Evolutionary conservation across 116 monocot species (phyloP).

Genomic region (Iris pallida): DNA sequence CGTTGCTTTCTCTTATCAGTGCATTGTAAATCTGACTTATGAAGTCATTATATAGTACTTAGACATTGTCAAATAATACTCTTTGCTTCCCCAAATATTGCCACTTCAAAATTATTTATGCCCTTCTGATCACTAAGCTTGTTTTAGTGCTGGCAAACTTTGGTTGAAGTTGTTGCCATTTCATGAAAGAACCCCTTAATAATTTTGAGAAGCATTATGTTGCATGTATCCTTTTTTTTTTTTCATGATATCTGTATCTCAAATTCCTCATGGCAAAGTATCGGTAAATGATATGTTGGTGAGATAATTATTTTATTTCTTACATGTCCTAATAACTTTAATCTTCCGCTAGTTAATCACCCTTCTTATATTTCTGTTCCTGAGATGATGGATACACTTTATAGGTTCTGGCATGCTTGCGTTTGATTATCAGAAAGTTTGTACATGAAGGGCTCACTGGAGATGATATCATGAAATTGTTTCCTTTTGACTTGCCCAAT

Average conservation of each 20-base stretch:
- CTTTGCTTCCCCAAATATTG: too few species aligned
- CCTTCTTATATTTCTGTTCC: not conserved
- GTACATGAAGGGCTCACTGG: conserved; percentile 19
- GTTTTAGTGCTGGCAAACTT: too few species aligned
- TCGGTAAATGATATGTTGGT: not conserved
- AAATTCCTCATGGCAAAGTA: not conserved
- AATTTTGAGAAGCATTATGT: not conserved
- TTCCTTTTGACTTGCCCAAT: conserved; percentile 27
- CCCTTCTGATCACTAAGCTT: too few species aligned
- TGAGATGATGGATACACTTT: not conserved
- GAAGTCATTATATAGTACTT: too few species aligned
- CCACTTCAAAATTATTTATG: too few species aligned
- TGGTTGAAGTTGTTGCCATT: too few species aligned
- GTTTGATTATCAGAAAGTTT: conserved; percentile 44
- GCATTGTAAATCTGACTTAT: too few species aligned
- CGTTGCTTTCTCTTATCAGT: too few species aligned
- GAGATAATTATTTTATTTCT: not conserved
- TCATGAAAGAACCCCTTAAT: not conserved
- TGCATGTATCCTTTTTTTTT: not conserved
- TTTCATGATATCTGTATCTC: not conserved
- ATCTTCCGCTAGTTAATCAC: not conserved
- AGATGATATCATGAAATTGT: conserved; percentile 30
- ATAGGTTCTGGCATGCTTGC: conserved; percentile 57
- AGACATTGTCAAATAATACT: too few species aligned
- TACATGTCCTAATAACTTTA: not conserved